Conservation (phyloP, 2,329 filamentous ascomycete genomes). For the Aureobasidium sp. region DNA sequence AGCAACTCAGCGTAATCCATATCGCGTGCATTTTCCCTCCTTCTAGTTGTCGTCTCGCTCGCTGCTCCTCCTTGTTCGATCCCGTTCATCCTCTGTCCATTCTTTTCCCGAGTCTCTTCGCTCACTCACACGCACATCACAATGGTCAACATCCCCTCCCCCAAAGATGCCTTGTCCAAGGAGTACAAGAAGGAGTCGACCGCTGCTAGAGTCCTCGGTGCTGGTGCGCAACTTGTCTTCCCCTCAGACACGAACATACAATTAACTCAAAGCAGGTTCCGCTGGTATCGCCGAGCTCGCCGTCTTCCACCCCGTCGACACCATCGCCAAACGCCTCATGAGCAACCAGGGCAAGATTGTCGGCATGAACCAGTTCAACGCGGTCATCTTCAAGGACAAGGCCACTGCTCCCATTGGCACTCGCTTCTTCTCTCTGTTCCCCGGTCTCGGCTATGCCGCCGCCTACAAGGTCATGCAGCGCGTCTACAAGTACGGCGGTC, state of each 20-base stretch:
- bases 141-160: slow-evolving; percentile 22
- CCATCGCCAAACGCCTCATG: slow-evolving; percentile 98
- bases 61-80: neutral
- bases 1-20: slow-evolving; percentile 7
- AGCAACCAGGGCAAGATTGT: slow-evolving; percentile 79
- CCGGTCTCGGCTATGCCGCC: slow-evolving; percentile 91
- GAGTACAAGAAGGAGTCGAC: slow-evolving; percentile 81
- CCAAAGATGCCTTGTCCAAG: slow-evolving; percentile 37
- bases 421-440: slow-evolving; percentile 95
- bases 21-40: neutral
- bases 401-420: slow-evolving; percentile 60
- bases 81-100: neutral
- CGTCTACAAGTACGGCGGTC: slow-evolving; percentile 97
- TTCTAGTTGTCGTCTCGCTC: neutral
- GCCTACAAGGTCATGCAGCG: slow-evolving; percentile 96
- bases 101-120: neutral
- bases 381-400: slow-evolving; percentile 89
- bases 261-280: slow-evolving; percentile 54
- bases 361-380: slow-evolving; percentile 62
- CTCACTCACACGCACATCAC: neutral
- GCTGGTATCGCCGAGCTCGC: slow-evolving; percentile 89
- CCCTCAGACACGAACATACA: neutral
- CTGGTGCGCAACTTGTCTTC: slow-evolving; percentile 53
- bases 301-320: slow-evolving; percentile 94
- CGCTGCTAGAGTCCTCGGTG: slow-evolving; percentile 79